phyloP scores from a whole-genome alignment of 1,284 basidiomycete species.

The Agroathelia rolfsii region DNA sequence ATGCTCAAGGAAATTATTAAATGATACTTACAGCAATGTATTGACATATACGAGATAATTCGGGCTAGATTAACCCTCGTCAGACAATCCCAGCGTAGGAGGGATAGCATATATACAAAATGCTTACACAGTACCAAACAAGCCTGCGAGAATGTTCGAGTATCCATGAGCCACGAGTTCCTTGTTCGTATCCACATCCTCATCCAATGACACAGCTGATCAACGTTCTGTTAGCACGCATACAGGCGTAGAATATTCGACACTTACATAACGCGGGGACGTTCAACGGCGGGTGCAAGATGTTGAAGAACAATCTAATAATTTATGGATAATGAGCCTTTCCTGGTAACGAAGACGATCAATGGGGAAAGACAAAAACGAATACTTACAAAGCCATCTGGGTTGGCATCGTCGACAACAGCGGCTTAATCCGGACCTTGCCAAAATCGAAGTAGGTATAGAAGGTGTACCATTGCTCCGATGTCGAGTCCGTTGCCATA shows the following conservation, averaged over 20 bases:
- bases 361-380: slow-evolving; percentile 14
- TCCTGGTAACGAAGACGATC: slow-evolving; percentile 4
- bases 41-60: slow-evolving; percentile 89
- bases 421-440: slow-evolving; percentile 48
- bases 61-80: slow-evolving; percentile 32
- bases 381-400: slow-evolving; percentile 61
- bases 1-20: background rate
- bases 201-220: slow-evolving; percentile 78
- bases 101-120: slow-evolving; percentile 1
- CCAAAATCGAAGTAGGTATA: slow-evolving; percentile 67
- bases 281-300: slow-evolving; percentile 89
- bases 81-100: slow-evolving; percentile 4
- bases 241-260: background rate
- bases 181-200: slow-evolving; percentile 88
- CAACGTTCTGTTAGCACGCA: slow-evolving; percentile 3
- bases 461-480: slow-evolving; percentile 75
- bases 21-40: slow-evolving; percentile 60
- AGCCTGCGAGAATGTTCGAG: slow-evolving; percentile 79
- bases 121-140: slow-evolving; percentile 71
- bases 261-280: slow-evolving; percentile 78
- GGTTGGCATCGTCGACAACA: slow-evolving; percentile 75
- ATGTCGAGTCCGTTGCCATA: slow-evolving; percentile 37
- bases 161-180: slow-evolving; percentile 92
- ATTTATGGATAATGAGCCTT: slow-evolving; percentile 5
- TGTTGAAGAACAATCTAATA: slow-evolving; percentile 76